Percentiles rank a stretch among this genome's conserved stretches.
Evolutionary conservation across 1,284 basidiomycete genomes (phyloP).

Genomic region (Cryptococcus amylolentus): DNA sequence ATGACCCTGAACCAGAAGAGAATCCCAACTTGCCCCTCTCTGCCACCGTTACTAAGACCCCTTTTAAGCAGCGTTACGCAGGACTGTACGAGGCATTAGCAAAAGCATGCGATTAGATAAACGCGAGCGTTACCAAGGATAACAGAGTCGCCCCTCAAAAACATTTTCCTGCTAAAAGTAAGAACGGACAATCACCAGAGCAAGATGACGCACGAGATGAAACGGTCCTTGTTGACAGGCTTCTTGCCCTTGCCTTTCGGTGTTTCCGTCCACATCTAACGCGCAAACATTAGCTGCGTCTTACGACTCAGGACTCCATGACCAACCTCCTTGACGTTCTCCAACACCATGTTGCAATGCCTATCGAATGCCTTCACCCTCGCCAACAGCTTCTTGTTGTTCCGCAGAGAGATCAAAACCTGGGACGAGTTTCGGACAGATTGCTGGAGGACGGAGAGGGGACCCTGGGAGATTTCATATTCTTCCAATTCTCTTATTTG

Average conservation of each 20-base stretch:
- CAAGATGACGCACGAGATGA: conserved; percentile 87
- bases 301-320: neutral
- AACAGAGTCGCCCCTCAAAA: conserved; percentile 81
- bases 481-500: conserved; percentile 94
- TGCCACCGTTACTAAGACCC: neutral
- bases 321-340: conserved; percentile 91
- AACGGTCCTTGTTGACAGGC: conserved; percentile 96
- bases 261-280: conserved; percentile 96
- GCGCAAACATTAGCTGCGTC: neutral
- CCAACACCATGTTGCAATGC: conserved; percentile 97
- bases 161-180: conserved; percentile 43
- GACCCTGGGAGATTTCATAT: conserved; percentile 94
- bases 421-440: conserved; percentile 97
- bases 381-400: conserved; percentile 97
- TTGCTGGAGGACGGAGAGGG: conserved; percentile 95
- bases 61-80: conserved; percentile 73
- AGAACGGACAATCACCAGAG: neutral
- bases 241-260: conserved; percentile 99
- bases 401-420: conserved; percentile 92
- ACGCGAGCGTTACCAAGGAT: conserved; percentile 69
- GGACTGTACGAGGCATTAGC: conserved; percentile 55
- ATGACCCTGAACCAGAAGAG: neutral
- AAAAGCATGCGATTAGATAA: neutral
- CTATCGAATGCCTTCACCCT: conserved; percentile 98
- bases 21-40: neutral